A percentile compares a stretch with the other conserved stretches of the same genome.
Conservation (phyloP, 1,284 basidiomycete genomes). For the Naganishia sp. region DNA sequence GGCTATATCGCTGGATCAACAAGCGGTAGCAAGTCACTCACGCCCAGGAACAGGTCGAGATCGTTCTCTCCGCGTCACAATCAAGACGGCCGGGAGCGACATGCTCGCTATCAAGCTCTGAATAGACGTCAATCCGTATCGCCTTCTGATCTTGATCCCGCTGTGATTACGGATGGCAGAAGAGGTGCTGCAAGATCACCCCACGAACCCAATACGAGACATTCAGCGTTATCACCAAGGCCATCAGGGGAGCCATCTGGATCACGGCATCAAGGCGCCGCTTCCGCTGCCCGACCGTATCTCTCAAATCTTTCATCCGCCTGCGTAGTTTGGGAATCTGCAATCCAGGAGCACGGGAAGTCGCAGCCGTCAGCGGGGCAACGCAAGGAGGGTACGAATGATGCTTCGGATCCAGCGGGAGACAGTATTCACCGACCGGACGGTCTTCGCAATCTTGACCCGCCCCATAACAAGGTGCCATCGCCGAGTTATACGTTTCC, state of each 20-base stretch:
- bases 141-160: too few species aligned
- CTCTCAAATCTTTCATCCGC: conserved; percentile 6
- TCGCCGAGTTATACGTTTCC: conserved; percentile 9
- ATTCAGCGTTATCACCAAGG: background rate
- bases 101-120: too few species aligned
- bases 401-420: background rate
- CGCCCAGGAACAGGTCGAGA: too few species aligned
- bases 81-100: too few species aligned
- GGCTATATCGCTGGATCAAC: too few species aligned
- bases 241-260: background rate
- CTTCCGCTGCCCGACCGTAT: background rate
- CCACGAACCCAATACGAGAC: too few species aligned
- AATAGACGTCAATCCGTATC: too few species aligned
- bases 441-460: background rate
- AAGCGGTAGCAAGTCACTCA: too few species aligned
- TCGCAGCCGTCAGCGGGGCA: background rate
- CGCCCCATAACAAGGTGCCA: background rate
- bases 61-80: too few species aligned
- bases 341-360: conserved; percentile 5
- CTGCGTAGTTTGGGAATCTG: background rate
- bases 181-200: too few species aligned
- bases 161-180: too few species aligned
- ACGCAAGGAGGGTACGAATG: background rate
- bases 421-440: background rate
- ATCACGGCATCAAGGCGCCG: background rate